A percentile compares a stretch with the other conserved stretches of the same genome.
Evolutionary conservation across 2,329 filamentous ascomycete genomes (phyloP).

Genomic region (Colletotrichum lentis): DNA sequence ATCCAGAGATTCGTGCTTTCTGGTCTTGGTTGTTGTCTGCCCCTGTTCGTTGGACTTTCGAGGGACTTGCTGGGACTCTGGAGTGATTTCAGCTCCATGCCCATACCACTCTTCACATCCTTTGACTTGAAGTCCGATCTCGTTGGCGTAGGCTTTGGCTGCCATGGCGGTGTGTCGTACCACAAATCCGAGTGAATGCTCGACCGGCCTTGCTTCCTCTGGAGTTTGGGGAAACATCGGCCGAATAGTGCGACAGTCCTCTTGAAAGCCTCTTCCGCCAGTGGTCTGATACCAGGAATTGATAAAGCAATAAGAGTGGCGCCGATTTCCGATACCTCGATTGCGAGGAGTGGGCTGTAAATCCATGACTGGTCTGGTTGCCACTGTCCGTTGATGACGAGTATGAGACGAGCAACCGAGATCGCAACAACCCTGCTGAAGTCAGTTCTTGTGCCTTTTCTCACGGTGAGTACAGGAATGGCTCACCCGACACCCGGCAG

Average conservation of each 20-base stretch:
- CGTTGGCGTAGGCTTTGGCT: conserved; percentile 3
- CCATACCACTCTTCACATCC: not conserved
- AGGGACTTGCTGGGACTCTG: not conserved
- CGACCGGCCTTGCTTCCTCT: not conserved
- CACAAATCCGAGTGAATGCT: conserved; percentile 8
- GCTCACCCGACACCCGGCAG: conserved; percentile 59
- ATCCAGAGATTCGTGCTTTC: conserved; percentile 18
- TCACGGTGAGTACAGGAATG: not conserved
- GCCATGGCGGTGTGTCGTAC: conserved; percentile 26
- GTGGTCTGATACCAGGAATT: conserved; percentile 58
- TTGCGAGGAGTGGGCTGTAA: conserved; percentile 59
- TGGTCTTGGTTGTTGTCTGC: not conserved
- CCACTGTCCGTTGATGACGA: conserved; percentile 59
- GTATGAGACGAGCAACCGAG: conserved; percentile 55
- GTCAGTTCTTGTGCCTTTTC: not conserved
- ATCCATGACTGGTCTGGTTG: conserved; percentile 58
- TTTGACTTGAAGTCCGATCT: conserved; percentile 6
- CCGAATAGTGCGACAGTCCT: not conserved
- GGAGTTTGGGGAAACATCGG: conserved; percentile 1
- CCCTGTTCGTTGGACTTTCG: not conserved
- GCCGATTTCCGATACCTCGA: conserved; percentile 61
- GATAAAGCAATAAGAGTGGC: conserved; percentile 60
- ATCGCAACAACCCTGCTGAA: conserved; percentile 56
- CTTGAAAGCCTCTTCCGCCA: conserved; percentile 39
- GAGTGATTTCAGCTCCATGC: conserved; percentile 1